Base-by-base conservation (phyloP, 306 rosid species). In the Pachyrhizus erosus region DNA sequence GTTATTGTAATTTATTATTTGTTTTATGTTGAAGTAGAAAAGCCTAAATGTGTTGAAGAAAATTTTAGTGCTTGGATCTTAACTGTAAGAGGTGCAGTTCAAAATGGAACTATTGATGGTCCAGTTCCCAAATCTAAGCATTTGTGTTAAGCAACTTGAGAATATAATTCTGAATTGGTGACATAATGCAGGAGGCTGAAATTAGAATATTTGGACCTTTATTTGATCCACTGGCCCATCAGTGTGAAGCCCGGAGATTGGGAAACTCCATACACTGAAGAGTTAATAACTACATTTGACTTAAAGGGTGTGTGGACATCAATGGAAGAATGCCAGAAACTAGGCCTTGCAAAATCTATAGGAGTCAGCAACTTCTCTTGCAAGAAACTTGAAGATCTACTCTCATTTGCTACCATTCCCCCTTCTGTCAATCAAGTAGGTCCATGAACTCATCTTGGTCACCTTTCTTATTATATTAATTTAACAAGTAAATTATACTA, bases 291-390 rank as follows among this genome's bases (percentile, higher is more conserved):
- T 1, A 80, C 88, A 24, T 74, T 84, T 17, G 87, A 88, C 58
- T 24, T 81, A 2, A 78, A 86, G 66, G 88, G 88, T 0, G 89
- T 88, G 5, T 88, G 91, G 89, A 37, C 3, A 51, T 61, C 61
- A 46, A 81, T 86, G 91, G 89, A 86, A 61, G 85, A 84, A 69
- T 75, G 88, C 76, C 76, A 86, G 4, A 84, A 76, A 15, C 26
- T 86, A 15, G 88, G 87, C 15, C 83, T 84, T 10, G 65, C 89
- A 26, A 84, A 79, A 70, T 78, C 83, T 0, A 88, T 88, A 17
- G 91, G 91, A 45, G 88, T 86, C 12, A 84, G 89, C 73, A 88
- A 84, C 73, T 88, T 86, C 83, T 26, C 85, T 34, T 24, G 73
- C 77, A 78, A 74, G 83, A 84, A 84, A 58, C 86, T 87, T n/a